These are phyloP conservation scores for Symbiotaphrina buchneri DNA, from an alignment of 495 filamentous ascomycete species.

Conservation along the genomic window DNA sequence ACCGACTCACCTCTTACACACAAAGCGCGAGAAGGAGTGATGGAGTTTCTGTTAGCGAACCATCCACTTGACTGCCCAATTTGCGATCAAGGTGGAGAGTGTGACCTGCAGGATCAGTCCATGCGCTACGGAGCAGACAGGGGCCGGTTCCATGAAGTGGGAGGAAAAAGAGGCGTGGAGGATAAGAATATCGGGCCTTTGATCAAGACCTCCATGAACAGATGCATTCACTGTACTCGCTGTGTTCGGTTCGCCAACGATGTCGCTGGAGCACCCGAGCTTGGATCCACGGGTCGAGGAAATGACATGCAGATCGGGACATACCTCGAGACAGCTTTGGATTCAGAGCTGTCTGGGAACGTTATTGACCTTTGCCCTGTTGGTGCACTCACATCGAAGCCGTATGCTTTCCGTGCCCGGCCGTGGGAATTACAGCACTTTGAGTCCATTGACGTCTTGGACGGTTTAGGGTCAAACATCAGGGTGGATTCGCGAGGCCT, in stretches of 20 bases:
- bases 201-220: slow-evolving; percentile 99
- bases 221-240: slow-evolving; percentile 96
- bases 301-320: slow-evolving; percentile 97
- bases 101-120: slow-evolving; percentile 95
- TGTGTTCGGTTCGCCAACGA: slow-evolving; percentile 97
- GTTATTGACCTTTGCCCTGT: slow-evolving; percentile 97
- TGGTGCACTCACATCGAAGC: slow-evolving; percentile 87
- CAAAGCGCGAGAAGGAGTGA: slow-evolving; percentile 94
- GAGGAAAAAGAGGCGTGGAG: slow-evolving; percentile 89
- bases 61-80: slow-evolving; percentile 93
- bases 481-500: slow-evolving; percentile 81
- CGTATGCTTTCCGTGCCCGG: slow-evolving; percentile 88
- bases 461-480: slow-evolving; percentile 85
- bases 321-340: slow-evolving; percentile 77
- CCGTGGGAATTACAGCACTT: slow-evolving; percentile 90
- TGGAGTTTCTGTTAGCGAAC: slow-evolving; percentile 95
- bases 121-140: slow-evolving; percentile 96
- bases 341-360: slow-evolving; percentile 88
- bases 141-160: slow-evolving; percentile 86
- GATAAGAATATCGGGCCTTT: slow-evolving; percentile 99
- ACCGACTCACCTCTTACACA: slow-evolving; percentile 88
- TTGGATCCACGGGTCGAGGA: slow-evolving; percentile 83
- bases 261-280: slow-evolving; percentile 81
- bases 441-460: slow-evolving; percentile 84
- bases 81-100: slow-evolving; percentile 96